phyloP scores from a whole-genome alignment of 2,329 filamentous ascomycete species.

The Bipolaris gigantea region DNA sequence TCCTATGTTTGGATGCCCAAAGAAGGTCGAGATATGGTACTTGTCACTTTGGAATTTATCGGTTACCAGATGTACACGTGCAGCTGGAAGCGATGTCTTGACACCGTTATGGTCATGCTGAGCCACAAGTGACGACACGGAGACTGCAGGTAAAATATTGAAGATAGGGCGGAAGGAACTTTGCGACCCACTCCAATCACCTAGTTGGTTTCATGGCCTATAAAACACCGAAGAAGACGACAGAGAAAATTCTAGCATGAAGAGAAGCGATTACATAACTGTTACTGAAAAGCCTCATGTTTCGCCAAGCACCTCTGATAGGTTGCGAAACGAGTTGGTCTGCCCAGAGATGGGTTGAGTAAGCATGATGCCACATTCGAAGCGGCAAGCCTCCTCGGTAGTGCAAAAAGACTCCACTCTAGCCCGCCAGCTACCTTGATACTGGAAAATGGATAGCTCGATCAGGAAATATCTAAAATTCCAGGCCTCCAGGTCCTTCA shows the following conservation, averaged over 20 bases:
- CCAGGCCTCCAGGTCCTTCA: neutral
- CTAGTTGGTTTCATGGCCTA: no score
- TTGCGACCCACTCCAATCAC: neutral
- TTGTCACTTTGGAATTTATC: no score
- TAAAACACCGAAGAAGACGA: neutral
- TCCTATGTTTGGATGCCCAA: no score
- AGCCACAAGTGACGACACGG: no score
- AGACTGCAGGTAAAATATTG: no score
- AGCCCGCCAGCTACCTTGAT: neutral
- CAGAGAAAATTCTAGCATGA: no score
- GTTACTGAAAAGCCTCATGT: constrained; percentile 1
- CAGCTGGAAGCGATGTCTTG: no score
- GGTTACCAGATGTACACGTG: no score
- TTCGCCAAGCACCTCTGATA: constrained; percentile 1
- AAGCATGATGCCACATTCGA: neutral
- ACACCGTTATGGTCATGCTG: no score
- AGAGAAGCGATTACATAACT: neutral
- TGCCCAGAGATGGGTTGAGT: neutral
- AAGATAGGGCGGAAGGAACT: no score
- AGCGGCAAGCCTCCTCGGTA: neutral
- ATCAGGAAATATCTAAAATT: neutral
- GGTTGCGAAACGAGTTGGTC: neutral
- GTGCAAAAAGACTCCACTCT: neutral
- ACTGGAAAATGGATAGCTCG: neutral
- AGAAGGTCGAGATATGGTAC: no score